Percentiles rank a stretch among this genome's conserved stretches.
These are phyloP conservation scores for Globisporangium takayamanum DNA, from an alignment of 352 stramenopile genomes.

Conservation along the genomic window DNA sequence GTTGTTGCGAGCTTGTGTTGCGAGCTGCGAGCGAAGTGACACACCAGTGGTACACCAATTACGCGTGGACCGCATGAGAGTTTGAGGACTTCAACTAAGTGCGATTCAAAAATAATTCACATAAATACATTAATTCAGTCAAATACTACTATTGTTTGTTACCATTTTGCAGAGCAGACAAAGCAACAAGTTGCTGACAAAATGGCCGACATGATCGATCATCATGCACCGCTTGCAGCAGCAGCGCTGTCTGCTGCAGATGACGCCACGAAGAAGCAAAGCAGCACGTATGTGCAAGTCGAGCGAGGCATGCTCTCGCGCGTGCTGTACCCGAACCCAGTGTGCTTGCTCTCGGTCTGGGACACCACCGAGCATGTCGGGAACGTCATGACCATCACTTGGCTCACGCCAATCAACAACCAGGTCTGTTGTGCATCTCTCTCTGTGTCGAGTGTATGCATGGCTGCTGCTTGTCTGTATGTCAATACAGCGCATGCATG, in stretches of 20 bases:
- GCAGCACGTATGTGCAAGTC: slow-evolving; percentile 33
- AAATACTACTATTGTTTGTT: too few relatives aligned
- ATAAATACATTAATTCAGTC: too few relatives aligned
- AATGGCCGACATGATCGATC: too few relatives aligned
- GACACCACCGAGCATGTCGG: slow-evolving; percentile 20
- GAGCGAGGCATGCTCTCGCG: slow-evolving; percentile 70
- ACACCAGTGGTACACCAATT: too few relatives aligned
- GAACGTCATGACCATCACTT: slow-evolving; percentile 83
- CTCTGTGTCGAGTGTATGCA: not conserved
- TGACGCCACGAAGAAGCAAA: not conserved
- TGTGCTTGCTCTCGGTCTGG: slow-evolving; percentile 57
- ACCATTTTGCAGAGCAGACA: too few relatives aligned
- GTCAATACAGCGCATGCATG: not conserved
- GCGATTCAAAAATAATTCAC: too few relatives aligned
- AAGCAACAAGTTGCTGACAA: too few relatives aligned
- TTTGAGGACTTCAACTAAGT: too few relatives aligned
- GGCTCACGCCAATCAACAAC: slow-evolving; percentile 86
- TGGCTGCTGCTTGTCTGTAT: not conserved
- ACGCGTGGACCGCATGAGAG: too few relatives aligned
- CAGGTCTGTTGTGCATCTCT: slow-evolving; percentile 25
- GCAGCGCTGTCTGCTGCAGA: not conserved
- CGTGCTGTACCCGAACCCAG: slow-evolving; percentile 77
- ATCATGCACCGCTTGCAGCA: too few relatives aligned
- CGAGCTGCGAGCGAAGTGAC: too few relatives aligned
- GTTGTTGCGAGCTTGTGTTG: too few relatives aligned